Base-by-base conservation (phyloP, 306 rosid genomes). In the Oemleria cerasiformis region DNA sequence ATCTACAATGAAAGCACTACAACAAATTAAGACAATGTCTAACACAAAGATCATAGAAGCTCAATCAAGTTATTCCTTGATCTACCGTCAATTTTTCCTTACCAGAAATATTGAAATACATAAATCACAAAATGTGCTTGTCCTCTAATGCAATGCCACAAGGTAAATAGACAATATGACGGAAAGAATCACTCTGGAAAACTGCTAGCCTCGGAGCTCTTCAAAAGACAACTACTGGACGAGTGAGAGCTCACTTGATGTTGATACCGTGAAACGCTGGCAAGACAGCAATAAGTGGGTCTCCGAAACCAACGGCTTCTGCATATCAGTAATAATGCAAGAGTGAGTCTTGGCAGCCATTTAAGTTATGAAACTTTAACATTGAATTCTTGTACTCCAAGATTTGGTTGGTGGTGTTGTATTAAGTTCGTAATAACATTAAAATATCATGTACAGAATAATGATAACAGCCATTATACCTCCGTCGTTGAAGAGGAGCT, bases 301-400 rank as follows among this genome's bases (percentile, higher is more conserved):
- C 99, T 65, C 96, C 99, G 15, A 74, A 95, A 71, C 99, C 99
- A 85, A 92, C 90, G 16, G 96, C 88, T 62, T 95, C 99, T 95
- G 96, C 68, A 70, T 80, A 82, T 68, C 79, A 83, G 56, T 72
- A 13, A 73, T 20, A 78, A 48, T 54, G 39, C 16, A 63, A 63
- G 47, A 77, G 62, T 64, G 81, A 45, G 61, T 41, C 40, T 6
- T 58, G 41, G 11, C 17, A 58, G 19, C 63, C 63, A 2, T 58
- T 6, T 7, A 55, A 55, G 4, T 23, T 10, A 4, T 21, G 8
- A 21, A 5, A 3, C 13, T 17, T 19, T 43, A 60, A 39, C 42
- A 57, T 41, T 5, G 4, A 6, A 38, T 34, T 19, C 41, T 49
- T 36, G 25, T 15, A 11, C 45, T 13, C 44, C 61, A 56, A 0